These are phyloP conservation scores for Amaranthus hypochondriacus DNA, from an alignment of 148 eudicot genomes.

Conservation along the genomic window DNA sequence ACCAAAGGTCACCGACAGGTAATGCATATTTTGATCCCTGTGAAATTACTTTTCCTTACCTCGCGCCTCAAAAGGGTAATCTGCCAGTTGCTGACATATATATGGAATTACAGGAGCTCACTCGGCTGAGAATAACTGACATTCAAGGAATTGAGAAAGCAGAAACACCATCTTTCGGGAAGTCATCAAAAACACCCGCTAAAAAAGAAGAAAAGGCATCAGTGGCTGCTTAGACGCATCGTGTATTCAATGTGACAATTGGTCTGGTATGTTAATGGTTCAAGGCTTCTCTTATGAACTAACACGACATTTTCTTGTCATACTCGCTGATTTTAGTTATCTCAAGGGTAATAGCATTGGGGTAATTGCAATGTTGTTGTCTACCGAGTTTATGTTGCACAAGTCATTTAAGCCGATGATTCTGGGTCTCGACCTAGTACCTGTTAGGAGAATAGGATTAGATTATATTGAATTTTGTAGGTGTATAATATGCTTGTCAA, in stretches of 20 bases:
- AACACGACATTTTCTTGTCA: neutral
- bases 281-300: neutral
- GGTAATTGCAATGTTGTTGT: neutral
- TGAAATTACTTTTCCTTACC: neutral
- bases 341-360: too few species aligned
- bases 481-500: conserved; percentile 26
- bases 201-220: conserved; percentile 52
- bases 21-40: conserved; percentile 20
- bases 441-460: conserved; percentile 17
- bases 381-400: conserved; percentile 12
- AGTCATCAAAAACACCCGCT: conserved; percentile 28
- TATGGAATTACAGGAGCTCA: conserved; percentile 57
- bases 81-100: conserved; percentile 2
- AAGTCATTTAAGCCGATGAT: neutral
- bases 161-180: conserved; percentile 33
- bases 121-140: conserved; percentile 81
- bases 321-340: too few species aligned
- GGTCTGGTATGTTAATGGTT: conserved; percentile 12
- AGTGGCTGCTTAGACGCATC: conserved; percentile 35
- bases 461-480: conserved; percentile 4
- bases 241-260: neutral
- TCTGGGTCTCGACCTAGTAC: conserved; percentile 8
- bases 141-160: conserved; percentile 86
- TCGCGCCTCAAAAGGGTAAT: neutral
- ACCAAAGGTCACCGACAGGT: conserved; percentile 97